phyloP scores from a whole-genome alignment of 805 yeast species.

The Zygoascus tannicola region DNA sequence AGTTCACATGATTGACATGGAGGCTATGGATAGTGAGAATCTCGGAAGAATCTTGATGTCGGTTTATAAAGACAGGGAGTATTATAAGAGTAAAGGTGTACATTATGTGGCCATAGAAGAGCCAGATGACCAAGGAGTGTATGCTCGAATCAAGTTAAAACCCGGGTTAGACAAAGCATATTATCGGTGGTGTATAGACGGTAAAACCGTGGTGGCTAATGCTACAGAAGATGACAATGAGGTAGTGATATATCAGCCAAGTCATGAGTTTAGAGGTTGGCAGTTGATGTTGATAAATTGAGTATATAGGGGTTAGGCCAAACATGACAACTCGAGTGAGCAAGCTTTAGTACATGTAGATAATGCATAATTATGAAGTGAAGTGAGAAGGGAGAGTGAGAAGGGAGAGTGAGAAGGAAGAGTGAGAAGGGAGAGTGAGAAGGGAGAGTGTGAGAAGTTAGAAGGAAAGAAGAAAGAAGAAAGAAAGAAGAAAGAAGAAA shows the following conservation, averaged over 20 bases:
- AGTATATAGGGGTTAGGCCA: too few relatives aligned
- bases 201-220: conserved; percentile 36
- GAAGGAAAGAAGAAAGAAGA: too few relatives aligned
- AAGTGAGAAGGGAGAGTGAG: too few relatives aligned
- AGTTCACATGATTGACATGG: conserved; percentile 41
- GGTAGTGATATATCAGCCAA: conserved; percentile 17
- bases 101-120: conserved; percentile 31
- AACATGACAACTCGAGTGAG: too few relatives aligned
- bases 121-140: conserved; percentile 5
- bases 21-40: conserved; percentile 26
- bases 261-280: conserved; percentile 24
- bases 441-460: too few relatives aligned
- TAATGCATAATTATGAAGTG: too few relatives aligned
- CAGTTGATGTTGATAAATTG: conserved; percentile 10
- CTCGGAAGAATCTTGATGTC: conserved; percentile 47
- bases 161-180: conserved; percentile 25
- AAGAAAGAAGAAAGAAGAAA: too few relatives aligned
- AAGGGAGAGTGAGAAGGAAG: too few relatives aligned
- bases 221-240: conserved; percentile 13
- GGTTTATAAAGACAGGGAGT: conserved; percentile 50
- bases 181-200: conserved; percentile 62
- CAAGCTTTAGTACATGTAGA: too few relatives aligned
- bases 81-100: conserved; percentile 41
- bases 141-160: conserved; percentile 18
- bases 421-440: too few relatives aligned